Conservation (phyloP, 805 yeast species). For the Spathaspora arborariae region DNA sequence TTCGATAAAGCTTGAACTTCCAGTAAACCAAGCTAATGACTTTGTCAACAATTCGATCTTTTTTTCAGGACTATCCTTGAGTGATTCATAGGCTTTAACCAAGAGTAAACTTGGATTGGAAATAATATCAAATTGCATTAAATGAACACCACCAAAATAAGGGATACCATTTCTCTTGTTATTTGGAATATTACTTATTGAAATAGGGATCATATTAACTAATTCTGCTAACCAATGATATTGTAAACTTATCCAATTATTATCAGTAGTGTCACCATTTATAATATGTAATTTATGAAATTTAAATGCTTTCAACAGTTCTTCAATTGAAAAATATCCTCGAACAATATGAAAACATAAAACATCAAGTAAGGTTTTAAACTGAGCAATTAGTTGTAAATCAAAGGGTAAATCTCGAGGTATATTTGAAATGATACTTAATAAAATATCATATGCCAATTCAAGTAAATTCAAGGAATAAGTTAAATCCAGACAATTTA, state of each 20-base stretch:
- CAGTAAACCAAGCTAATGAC: slow-evolving; percentile 9
- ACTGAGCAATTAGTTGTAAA: slow-evolving; percentile 21
- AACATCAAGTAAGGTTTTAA: slow-evolving; percentile 53
- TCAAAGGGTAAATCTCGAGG: slow-evolving; percentile 20
- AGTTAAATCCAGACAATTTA: slow-evolving; percentile 31
- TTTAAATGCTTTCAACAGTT: slow-evolving; percentile 54
- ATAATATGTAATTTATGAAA: slow-evolving; percentile 65
- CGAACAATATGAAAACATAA: slow-evolving; percentile 61
- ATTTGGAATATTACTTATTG: slow-evolving; percentile 22
- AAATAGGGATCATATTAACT: slow-evolving; percentile 45
- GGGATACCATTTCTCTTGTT: slow-evolving; percentile 8
- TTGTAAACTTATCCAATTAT: slow-evolving; percentile 60
- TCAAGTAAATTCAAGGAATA: slow-evolving; percentile 26
- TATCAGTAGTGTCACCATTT: slow-evolving; percentile 28
- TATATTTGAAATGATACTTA: slow-evolving; percentile 11
- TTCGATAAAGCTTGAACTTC: slow-evolving; percentile 2
- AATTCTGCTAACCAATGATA: slow-evolving; percentile 63
- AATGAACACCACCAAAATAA: slow-evolving; percentile 34
- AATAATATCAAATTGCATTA: slow-evolving; percentile 20
- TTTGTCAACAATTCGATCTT: slow-evolving; percentile 33
- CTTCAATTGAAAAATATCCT: slow-evolving; percentile 55
- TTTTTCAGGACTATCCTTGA: slow-evolving; percentile 24
- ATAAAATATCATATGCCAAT: slow-evolving; percentile 27
- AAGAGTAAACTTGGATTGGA: slow-evolving; percentile 28
- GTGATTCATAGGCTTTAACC: slow-evolving; percentile 19